phyloP scores from a whole-genome alignment of 495 filamentous ascomycete species.

The Penicillium egyptiacum region DNA sequence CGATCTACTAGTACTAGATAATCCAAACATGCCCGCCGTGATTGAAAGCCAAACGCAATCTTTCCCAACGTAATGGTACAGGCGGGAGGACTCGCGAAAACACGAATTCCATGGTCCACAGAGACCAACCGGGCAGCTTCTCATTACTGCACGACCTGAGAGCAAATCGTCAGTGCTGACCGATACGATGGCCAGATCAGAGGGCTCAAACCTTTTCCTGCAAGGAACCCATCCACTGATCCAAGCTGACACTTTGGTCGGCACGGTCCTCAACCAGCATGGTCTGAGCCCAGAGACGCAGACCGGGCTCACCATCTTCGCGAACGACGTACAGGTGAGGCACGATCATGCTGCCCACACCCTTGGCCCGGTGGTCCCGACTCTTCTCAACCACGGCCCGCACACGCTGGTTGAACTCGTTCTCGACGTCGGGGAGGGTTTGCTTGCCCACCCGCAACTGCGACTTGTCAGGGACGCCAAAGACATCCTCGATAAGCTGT shows the following conservation, averaged over 20 bases:
- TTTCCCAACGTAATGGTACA: constrained; percentile 26
- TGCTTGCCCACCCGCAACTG: constrained; percentile 90
- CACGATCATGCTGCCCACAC: constrained; percentile 85
- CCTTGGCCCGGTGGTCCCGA: constrained; percentile 76
- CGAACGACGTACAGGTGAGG: constrained; percentile 92
- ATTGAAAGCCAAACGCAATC: constrained; percentile 9
- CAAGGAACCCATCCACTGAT: constrained; percentile 88
- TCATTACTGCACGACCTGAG: constrained; percentile 31
- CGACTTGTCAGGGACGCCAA: constrained; percentile 75
- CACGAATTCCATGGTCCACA: constrained; percentile 2
- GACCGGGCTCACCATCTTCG: constrained; percentile 91
- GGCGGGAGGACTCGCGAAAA: constrained; percentile 15
- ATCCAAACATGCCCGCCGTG: constrained; percentile 12
- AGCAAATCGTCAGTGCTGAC: constrained; percentile 14
- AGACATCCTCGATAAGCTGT: constrained; percentile 85
- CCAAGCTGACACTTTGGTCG: constrained; percentile 86
- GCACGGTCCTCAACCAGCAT: constrained; percentile 93
- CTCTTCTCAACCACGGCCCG: constrained; percentile 90
- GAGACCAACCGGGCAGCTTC: neutral
- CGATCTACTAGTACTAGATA: constrained; percentile 20
- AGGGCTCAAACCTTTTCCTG: constrained; percentile 85
- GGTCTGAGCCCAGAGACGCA: constrained; percentile 96
- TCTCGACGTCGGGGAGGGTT: constrained; percentile 79
- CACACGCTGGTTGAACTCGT: constrained; percentile 94
- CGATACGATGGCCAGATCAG: constrained; percentile 11